These are phyloP conservation scores for Citrus cavaleriei DNA, from an alignment of 345 rosid species.

Conservation along the genomic window DNA sequence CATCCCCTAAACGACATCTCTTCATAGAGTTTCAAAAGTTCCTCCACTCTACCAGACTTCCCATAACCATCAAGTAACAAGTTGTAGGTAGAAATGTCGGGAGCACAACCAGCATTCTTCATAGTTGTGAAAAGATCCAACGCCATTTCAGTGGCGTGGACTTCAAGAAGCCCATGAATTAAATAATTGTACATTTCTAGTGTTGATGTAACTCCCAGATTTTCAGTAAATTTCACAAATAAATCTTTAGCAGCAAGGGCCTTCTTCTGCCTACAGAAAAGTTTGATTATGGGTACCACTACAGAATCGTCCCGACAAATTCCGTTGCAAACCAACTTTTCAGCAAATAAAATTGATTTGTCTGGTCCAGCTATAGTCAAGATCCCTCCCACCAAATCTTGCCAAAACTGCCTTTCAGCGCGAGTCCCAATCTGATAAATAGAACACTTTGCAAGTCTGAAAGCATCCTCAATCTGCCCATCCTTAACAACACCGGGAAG, in stretches of 20 bases:
- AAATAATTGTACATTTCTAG: conserved; percentile 50
- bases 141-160: conserved; percentile 39
- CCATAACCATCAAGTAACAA: conserved; percentile 64
- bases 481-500: conserved; percentile 76
- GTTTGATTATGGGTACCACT: conserved; percentile 59
- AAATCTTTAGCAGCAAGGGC: conserved; percentile 44
- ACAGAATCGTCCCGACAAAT: conserved; percentile 56
- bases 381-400: conserved; percentile 70
- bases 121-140: conserved; percentile 45
- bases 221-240: conserved; percentile 56
- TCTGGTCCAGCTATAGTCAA: conserved; percentile 57
- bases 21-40: conserved; percentile 52
- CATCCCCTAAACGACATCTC: conserved; percentile 62
- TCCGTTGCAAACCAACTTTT: conserved; percentile 46
- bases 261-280: conserved; percentile 55
- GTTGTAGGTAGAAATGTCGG: conserved; percentile 69
- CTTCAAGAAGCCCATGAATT: conserved; percentile 63
- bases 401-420: conserved; percentile 45
- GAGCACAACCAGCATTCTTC: conserved; percentile 60
- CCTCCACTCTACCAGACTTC: conserved; percentile 51
- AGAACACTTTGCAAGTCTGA: conserved; percentile 56
- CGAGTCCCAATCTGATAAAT: conserved; percentile 31
- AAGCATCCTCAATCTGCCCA: conserved; percentile 58
- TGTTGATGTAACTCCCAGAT: conserved; percentile 48
- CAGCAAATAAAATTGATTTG: conserved; percentile 55